Evolutionary conservation across 2,329 filamentous ascomycete species (phyloP).

Genomic region (Beauveria asiatica): DNA sequence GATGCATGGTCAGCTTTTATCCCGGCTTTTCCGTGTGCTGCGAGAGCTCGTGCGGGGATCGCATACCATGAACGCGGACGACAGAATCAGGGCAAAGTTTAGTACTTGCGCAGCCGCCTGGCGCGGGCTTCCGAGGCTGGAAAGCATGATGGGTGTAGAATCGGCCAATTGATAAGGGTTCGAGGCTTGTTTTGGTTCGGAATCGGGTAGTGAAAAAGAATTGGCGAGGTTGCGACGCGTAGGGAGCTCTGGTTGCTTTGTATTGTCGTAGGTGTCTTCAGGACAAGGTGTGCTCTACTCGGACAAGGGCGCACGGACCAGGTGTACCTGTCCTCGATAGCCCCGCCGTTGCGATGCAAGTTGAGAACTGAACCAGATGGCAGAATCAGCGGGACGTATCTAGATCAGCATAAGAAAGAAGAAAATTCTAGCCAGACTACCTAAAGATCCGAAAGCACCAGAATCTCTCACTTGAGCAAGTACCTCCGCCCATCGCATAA

Average conservation of each 20-base stretch:
- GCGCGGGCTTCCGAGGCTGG: constrained; percentile 63
- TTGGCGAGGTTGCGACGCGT: constrained; percentile 2
- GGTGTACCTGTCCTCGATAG: constrained; percentile 2
- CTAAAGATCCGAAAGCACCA: no score
- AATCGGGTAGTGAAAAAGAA: not conserved
- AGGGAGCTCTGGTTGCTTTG: not conserved
- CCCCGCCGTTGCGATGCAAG: not conserved
- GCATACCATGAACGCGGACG: constrained; percentile 78
- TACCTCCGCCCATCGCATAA: not conserved
- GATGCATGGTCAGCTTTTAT: constrained; percentile 13
- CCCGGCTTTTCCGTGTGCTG: not conserved
- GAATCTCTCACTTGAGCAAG: not conserved
- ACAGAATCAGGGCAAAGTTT: constrained; percentile 85
- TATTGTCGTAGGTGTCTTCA: not conserved
- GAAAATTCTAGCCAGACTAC: no score
- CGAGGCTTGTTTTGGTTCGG: not conserved
- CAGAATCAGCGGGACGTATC: not conserved
- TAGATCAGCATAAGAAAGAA: not conserved
- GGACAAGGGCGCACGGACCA: constrained; percentile 11
- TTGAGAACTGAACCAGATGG: not conserved
- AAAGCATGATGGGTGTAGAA: constrained; percentile 47
- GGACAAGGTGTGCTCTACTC: constrained; percentile 12
- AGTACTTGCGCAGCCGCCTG: constrained; percentile 74
- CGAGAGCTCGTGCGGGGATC: not conserved
- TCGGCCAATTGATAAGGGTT: not conserved